Evolutionary conservation across 2,329 filamentous ascomycete genomes (phyloP), one percentile per base, ranked within the genome.

Genomic region (Neofusicoccum kwambonambiense): DNA sequence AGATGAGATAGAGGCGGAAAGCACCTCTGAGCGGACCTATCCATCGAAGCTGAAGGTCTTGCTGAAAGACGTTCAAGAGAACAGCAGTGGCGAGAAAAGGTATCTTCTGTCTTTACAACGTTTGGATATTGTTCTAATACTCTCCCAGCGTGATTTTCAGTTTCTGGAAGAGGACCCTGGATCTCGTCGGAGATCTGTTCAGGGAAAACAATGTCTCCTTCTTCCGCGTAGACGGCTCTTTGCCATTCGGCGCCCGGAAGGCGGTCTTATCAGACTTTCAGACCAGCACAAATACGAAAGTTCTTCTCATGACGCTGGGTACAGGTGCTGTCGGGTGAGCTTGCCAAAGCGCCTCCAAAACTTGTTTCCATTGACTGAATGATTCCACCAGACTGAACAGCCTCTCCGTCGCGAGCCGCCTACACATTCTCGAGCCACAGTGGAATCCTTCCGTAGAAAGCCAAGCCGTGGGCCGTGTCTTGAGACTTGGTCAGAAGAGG

Each of bases 81-180:
- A 71, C 13, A 56, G 45, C 13, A n/a, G 3, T 2, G 17, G 41
- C 19, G 65, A 67, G 4, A 74, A 74, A 64, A 69, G 70, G 71
- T 71, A 41, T 47, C 4, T n/a, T 35, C 12, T 41, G 13, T 19
- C 8, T 13, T n/a, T 1, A 19, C 31, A 2, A 4, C 27, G 5
- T n/a, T 56, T 3, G n/a, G 3, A 4, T 13, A 22, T 13, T 4
- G 37, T 34, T 13, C 56, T 66, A 34, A 65, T 19, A 12, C 9
- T 41, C 57, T 12, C 42, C 15, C 13, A 77, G 75, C 58, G 69
- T 78, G 45, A 67, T 77, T 13, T 77, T 77, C 64, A 76, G 74
- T 12, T 73, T 66, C 27, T 78, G 75, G 76, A 76, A 70, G 11
- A 74, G 72, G 27, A 76, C 72, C 49, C 67, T 78, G 2, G 70